phyloP scores from a whole-genome alignment of 2,329 filamentous ascomycete genomes.

The Coniochaeta pulveracea region DNA sequence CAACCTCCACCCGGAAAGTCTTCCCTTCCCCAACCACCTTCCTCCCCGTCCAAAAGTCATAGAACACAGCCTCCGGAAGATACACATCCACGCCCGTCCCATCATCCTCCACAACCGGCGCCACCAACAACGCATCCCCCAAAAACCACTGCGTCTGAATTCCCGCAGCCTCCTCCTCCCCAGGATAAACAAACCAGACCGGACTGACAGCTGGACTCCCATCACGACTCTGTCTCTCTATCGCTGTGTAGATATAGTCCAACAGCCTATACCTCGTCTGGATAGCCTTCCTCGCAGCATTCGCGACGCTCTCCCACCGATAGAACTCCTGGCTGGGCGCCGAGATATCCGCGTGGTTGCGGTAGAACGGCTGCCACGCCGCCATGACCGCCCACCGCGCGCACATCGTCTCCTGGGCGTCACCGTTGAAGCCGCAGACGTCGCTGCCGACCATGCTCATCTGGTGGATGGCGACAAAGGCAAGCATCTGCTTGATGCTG shows the following conservation, averaged over 20 bases:
- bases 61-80: slow-evolving; percentile 22
- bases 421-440: slow-evolving; percentile 58
- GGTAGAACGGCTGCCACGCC: slow-evolving; percentile 61
- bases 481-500: slow-evolving; percentile 42
- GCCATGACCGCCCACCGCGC: slow-evolving; percentile 59
- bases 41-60: slow-evolving; percentile 38
- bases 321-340: slow-evolving; percentile 54
- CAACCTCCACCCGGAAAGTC: slow-evolving; percentile 6
- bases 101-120: slow-evolving; percentile 12
- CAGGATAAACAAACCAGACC: slow-evolving; percentile 56
- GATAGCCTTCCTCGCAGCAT: slow-evolving; percentile 52
- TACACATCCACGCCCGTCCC: slow-evolving; percentile 9
- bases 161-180: slow-evolving; percentile 22
- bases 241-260: slow-evolving; percentile 63
- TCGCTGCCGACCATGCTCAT: slow-evolving; percentile 55
- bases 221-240: slow-evolving; percentile 46
- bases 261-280: slow-evolving; percentile 58
- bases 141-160: slow-evolving; percentile 29
- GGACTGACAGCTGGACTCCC: slow-evolving; percentile 60
- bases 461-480: slow-evolving; percentile 50
- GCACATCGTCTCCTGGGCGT: slow-evolving; percentile 54
- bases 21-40: slow-evolving; percentile 26
- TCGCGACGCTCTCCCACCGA: slow-evolving; percentile 46
- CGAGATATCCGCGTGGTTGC: slow-evolving; percentile 49
- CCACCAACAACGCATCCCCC: slow-evolving; percentile 41